A percentile compares a stretch with the other conserved stretches of the same genome.
phyloP scores from a whole-genome alignment of 352 stramenopile genomes.

The Halophytophthora polymorphica region DNA sequence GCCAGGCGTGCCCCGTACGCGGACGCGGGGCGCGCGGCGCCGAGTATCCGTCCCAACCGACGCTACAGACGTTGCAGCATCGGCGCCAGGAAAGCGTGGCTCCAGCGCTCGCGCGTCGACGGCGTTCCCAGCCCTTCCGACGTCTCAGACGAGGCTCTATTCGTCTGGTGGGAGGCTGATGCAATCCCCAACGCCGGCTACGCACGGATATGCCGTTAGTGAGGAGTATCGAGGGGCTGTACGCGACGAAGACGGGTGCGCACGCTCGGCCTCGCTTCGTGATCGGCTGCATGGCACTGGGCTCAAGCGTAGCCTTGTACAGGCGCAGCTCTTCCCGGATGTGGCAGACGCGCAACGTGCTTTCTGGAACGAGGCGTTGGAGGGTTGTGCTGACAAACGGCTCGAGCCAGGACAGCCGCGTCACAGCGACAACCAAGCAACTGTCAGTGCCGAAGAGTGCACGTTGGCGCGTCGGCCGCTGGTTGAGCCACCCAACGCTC shows the following conservation, averaged over 20 bases:
- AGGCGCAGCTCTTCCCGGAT: constrained; percentile 45
- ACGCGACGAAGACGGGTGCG: not conserved
- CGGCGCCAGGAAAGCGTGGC: constrained; percentile 2
- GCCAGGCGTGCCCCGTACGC: constrained; percentile 17
- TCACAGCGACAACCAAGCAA: constrained; percentile 11
- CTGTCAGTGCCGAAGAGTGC: constrained; percentile 2
- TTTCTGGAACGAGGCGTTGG: constrained; percentile 4
- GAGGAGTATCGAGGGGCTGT: not conserved
- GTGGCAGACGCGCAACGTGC: not conserved
- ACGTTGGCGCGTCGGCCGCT: constrained; percentile 21
- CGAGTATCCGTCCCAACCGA: constrained; percentile 9
- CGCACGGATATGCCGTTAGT: not conserved
- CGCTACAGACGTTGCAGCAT: not conserved
- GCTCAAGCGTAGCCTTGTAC: constrained; percentile 51
- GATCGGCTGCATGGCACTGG: constrained; percentile 59
- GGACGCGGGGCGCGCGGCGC: constrained; percentile 31
- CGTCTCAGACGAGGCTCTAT: not conserved
- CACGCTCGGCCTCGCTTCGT: constrained; percentile 13
- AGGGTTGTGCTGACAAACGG: no score
- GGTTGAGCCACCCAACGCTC: constrained; percentile 23
- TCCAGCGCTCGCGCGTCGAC: not conserved
- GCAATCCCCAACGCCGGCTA: constrained; percentile 3
- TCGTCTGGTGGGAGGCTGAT: constrained; percentile 1
- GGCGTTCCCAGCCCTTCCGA: constrained; percentile 17
- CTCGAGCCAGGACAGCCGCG: not conserved